Evolutionary conservation across 2,329 filamentous ascomycete genomes (phyloP).

Genomic region (Tolypocladium amazonense): DNA sequence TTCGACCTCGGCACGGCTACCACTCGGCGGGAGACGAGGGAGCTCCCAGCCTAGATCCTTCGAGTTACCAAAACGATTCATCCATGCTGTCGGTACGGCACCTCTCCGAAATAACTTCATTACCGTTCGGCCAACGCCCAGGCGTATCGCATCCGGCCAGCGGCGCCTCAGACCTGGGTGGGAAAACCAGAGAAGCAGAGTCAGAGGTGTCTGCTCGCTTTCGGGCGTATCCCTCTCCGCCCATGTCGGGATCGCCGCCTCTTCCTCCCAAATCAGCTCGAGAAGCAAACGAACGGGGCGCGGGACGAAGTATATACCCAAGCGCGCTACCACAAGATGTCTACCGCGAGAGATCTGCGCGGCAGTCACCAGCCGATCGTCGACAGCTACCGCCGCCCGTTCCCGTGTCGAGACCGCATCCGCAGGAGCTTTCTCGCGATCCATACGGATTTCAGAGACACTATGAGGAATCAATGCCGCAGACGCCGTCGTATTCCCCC

Average conservation of each 20-base stretch:
- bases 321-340: slow-evolving; percentile 35
- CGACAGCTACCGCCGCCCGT: slow-evolving; percentile 14
- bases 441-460: slow-evolving; percentile 14
- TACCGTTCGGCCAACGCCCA: slow-evolving; percentile 48
- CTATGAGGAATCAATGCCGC: slow-evolving; percentile 11
- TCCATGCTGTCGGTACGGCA: slow-evolving; percentile 46
- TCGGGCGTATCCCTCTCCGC: slow-evolving; percentile 59
- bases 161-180: slow-evolving; percentile 35
- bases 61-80: slow-evolving; percentile 18
- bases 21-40: not conserved
- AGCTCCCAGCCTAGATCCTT: slow-evolving; percentile 28
- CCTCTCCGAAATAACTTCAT: slow-evolving; percentile 29
- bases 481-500: slow-evolving; percentile 13
- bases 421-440: slow-evolving; percentile 12
- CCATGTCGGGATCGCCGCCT: slow-evolving; percentile 62
- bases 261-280: slow-evolving; percentile 47
- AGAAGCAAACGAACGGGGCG: slow-evolving; percentile 45
- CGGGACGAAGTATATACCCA: slow-evolving; percentile 30
- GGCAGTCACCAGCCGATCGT: slow-evolving; percentile 11
- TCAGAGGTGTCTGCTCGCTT: slow-evolving; percentile 43
- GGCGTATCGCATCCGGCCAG: slow-evolving; percentile 42
- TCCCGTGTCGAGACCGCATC: slow-evolving; percentile 15
- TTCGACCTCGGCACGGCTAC: not conserved
- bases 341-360: slow-evolving; percentile 30
- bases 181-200: slow-evolving; percentile 39